Base-by-base conservation (phyloP, 2,329 filamentous ascomycete genomes). In the Diaporthe caulivora region DNA sequence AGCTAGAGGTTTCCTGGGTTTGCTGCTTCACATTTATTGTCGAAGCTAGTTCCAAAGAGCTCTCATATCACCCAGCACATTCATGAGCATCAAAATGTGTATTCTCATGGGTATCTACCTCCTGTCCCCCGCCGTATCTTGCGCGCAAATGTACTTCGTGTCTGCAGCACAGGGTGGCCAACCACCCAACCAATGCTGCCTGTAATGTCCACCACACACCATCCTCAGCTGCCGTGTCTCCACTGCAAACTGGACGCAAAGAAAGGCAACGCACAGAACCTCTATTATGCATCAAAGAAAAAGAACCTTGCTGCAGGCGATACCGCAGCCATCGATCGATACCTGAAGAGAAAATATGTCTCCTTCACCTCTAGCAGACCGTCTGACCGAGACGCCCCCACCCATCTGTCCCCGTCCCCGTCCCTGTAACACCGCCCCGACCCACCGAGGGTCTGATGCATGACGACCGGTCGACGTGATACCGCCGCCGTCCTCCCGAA, bases 51-150 rank as follows among this genome's bases (percentile, higher is more conserved):
- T 11, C n/a, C 24, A 17, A 18, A 13, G 31, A 21, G 31, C 31
- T 60, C 37, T 11, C 11, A 34, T 15, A 21, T 21, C n/a, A 42
- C 18, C 37, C 2, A 62, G n/a, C n/a, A n/a, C 31, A 18, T 9
- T 62, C 13, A 24, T 18, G 24, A 6, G n/a, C 21, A 47, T 40
- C 40, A 62, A 62, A 62, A 31, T 15, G 21, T 15, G 8, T 29
- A 62, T 47, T 62, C 24, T 62, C 37, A 62, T 47, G 58, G 58
- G 58, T 62, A 62, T 62, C 58, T 62, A 62, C 29, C 40, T 62
- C 40, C 40, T 21, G 24, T 31, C 40, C 58, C 58, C 29, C 10
- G 40, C 40, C 40, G 21, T 9, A 40, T 44, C 40, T 18, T 26
- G n/a, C 11, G 11, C 40, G 40, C 26, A 15, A 47, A n/a, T 62